phyloP scores from a whole-genome alignment of 2,329 filamentous ascomycete genomes.

The Calonectria hawksworthii region DNA sequence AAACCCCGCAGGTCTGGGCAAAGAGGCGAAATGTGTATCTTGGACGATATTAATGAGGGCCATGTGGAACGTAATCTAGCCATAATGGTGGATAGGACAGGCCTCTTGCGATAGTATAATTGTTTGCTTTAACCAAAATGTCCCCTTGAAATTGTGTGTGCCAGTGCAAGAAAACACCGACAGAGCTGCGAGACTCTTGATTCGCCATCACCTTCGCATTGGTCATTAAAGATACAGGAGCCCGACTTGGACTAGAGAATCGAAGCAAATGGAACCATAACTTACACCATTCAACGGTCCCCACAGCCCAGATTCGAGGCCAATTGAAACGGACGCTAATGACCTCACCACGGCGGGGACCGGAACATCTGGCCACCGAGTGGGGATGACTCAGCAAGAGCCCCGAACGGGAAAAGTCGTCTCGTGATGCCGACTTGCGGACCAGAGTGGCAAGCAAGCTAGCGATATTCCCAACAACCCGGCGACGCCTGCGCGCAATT shows the following conservation, averaged over 20 bases:
- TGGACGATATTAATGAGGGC: slow-evolving; percentile 23
- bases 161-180: too few relatives aligned
- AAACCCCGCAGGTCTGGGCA: slow-evolving; percentile 21
- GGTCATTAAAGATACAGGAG: background rate
- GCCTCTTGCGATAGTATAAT: slow-evolving; percentile 18
- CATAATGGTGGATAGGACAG: slow-evolving; percentile 10
- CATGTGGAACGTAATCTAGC: slow-evolving; percentile 3
- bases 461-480: slow-evolving; percentile 36
- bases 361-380: slow-evolving; percentile 43
- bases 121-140: background rate
- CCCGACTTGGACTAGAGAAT: background rate
- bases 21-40: slow-evolving; percentile 14
- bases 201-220: background rate
- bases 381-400: slow-evolving; percentile 42
- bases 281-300: slow-evolving; percentile 1
- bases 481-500: slow-evolving; percentile 42
- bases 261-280: slow-evolving; percentile 8
- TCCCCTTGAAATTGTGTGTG: background rate
- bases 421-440: slow-evolving; percentile 47
- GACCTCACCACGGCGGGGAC: slow-evolving; percentile 18
- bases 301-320: background rate
- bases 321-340: slow-evolving; percentile 26
- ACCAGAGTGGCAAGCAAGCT: slow-evolving; percentile 48
- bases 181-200: background rate
- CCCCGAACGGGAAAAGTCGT: slow-evolving; percentile 42